A percentile compares a stretch with the other conserved stretches of the same genome.
These are phyloP conservation scores for Pyrrhoderma noxium DNA, from an alignment of 1,284 basidiomycete genomes.

Conservation along the genomic window DNA sequence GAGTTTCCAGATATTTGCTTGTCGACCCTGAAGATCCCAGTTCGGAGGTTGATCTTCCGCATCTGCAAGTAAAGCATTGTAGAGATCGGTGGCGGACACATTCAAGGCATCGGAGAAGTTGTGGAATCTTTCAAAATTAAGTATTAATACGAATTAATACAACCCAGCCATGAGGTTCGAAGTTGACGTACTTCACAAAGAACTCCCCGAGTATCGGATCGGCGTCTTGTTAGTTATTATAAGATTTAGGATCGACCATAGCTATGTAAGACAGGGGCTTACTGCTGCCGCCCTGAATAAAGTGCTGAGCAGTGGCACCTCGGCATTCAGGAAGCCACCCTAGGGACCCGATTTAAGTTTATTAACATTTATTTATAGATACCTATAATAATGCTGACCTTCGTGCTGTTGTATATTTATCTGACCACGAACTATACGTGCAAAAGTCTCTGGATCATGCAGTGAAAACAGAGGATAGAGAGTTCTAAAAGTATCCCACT, in stretches of 20 bases:
- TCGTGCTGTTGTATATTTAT: constrained; percentile 62
- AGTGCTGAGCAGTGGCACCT: constrained; percentile 40
- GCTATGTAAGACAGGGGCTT: constrained; percentile 23
- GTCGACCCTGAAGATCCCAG: constrained; percentile 59
- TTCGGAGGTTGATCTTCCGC: constrained; percentile 51
- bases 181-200: constrained; percentile 48
- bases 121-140: constrained; percentile 37
- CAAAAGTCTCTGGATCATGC: constrained; percentile 52
- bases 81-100: constrained; percentile 42
- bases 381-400: constrained; percentile 31
- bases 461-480: constrained; percentile 52
- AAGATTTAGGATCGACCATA: background rate
- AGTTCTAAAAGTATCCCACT: constrained; percentile 64
- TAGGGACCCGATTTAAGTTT: constrained; percentile 20
- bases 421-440: constrained; percentile 51
- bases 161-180: background rate
- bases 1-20: constrained; percentile 50
- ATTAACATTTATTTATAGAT: no score
- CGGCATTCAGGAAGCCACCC: constrained; percentile 61
- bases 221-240: constrained; percentile 36
- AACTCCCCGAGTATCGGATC: constrained; percentile 61
- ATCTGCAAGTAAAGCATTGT: constrained; percentile 48
- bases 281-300: constrained; percentile 61
- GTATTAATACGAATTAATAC: constrained; percentile 1
- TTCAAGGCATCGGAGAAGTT: constrained; percentile 38